A percentile compares a stretch with the other conserved stretches of the same genome.
Conservation (phyloP, 2,329 filamentous ascomycete genomes). For the Talaromyces verruculosus region DNA sequence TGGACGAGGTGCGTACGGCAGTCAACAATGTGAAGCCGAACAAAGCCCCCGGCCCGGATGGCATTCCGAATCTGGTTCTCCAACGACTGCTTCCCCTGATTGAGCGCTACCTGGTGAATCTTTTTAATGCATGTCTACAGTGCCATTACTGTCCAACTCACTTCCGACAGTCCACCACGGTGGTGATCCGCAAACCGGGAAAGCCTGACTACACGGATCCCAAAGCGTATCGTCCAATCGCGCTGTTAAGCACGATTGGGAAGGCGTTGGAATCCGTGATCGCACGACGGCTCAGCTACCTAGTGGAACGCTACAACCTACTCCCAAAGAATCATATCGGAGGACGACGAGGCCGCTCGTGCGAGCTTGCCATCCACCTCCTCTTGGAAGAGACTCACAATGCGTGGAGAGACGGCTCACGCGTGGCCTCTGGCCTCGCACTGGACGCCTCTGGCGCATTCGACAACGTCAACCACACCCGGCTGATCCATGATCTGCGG, state of each 20-base stretch:
- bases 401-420: not conserved
- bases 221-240: not conserved
- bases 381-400: not conserved
- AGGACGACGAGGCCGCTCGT: not conserved
- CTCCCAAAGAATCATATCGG: not conserved
- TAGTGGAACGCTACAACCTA: not conserved
- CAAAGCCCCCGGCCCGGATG: not conserved
- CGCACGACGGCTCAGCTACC: not conserved
- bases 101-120: not conserved
- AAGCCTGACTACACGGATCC: slow-evolving; percentile 1
- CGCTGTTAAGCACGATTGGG: not conserved
- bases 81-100: not conserved
- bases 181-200: not conserved
- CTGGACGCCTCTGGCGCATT: slow-evolving; percentile 17
- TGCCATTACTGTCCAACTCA: not conserved
- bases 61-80: not conserved
- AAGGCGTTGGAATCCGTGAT: not conserved
- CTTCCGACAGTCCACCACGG: not conserved
- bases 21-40: not conserved
- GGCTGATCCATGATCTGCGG: not conserved
- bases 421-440: slow-evolving; percentile 21
- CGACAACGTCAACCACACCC: not conserved
- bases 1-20: not conserved
- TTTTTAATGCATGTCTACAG: not conserved
- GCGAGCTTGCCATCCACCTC: not conserved